phyloP scores from a whole-genome alignment of 2,329 filamentous ascomycete species.

The Apiospora marii region DNA sequence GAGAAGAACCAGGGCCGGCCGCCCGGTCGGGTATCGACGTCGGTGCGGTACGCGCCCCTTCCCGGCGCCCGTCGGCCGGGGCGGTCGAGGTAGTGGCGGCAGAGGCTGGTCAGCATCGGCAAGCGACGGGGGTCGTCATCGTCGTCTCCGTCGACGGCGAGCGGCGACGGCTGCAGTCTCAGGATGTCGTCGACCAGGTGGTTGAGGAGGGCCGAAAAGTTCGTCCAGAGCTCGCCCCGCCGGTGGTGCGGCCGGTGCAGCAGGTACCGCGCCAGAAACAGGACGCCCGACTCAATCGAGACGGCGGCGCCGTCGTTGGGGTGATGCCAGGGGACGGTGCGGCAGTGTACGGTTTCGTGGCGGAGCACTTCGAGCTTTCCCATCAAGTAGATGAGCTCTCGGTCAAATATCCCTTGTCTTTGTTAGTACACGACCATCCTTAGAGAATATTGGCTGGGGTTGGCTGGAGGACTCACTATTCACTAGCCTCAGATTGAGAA shows the following conservation, averaged over 20 bases:
- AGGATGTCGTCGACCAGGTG: neutral
- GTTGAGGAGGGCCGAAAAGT: neutral
- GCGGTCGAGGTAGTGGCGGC: neutral
- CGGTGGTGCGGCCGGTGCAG: neutral
- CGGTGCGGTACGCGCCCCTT: too few relatives aligned
- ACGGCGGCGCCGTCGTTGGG: neutral
- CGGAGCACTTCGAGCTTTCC: neutral
- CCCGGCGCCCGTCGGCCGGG: neutral
- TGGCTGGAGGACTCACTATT: neutral
- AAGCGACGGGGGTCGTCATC: neutral
- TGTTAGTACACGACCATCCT: too few relatives aligned
- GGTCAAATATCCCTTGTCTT: neutral
- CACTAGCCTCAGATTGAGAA: neutral
- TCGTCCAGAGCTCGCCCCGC: neutral
- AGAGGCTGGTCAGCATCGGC: neutral
- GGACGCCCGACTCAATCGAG: neutral
- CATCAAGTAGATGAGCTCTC: neutral
- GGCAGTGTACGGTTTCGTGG: neutral
- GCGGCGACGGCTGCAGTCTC: neutral
- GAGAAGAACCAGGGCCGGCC: neutral
- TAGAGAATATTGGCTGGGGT: too few relatives aligned
- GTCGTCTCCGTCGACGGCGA: neutral
- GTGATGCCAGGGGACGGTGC: neutral
- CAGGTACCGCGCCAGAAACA: neutral
- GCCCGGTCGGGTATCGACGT: neutral